Percentiles rank a stretch among this genome's conserved stretches.
Evolutionary conservation across 495 filamentous ascomycete genomes (phyloP).

Genomic region (Podospora appendiculata): DNA sequence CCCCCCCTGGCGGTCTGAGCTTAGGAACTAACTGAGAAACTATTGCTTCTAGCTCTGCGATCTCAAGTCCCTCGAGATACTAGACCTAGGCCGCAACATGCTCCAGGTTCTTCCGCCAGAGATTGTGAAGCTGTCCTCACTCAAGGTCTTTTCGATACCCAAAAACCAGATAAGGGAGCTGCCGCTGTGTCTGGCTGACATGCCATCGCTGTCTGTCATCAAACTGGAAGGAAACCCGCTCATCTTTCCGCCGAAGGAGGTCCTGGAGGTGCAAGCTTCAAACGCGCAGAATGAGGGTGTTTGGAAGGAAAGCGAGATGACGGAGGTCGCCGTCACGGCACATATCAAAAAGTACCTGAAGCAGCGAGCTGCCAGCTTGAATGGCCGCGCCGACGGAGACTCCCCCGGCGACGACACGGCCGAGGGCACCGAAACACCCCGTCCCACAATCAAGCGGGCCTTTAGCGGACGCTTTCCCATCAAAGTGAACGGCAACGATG

Average conservation of each 20-base stretch:
- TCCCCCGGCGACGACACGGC: slow-evolving; percentile 56
- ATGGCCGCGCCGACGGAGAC: slow-evolving; percentile 50
- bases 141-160: slow-evolving; percentile 72
- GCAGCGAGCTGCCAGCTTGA: slow-evolving; percentile 39
- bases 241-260: slow-evolving; percentile 55
- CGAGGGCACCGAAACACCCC: slow-evolving; percentile 64
- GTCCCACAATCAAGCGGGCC: slow-evolving; percentile 61
- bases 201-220: slow-evolving; percentile 78
- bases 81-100: slow-evolving; percentile 84
- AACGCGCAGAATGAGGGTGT: slow-evolving; percentile 36
- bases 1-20: slow-evolving; percentile 2
- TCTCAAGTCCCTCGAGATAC: slow-evolving; percentile 78
- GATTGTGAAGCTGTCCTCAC: slow-evolving; percentile 65
- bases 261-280: slow-evolving; percentile 40
- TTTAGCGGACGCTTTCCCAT: slow-evolving; percentile 78
- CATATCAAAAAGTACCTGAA: slow-evolving; percentile 74
- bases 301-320: slow-evolving; percentile 40
- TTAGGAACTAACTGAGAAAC: slow-evolving; percentile 5
- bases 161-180: slow-evolving; percentile 80
- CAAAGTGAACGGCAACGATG: slow-evolving; percentile 57
- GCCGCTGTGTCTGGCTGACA: slow-evolving; percentile 76
- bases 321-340: slow-evolving; percentile 61
- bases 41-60: slow-evolving; percentile 52
- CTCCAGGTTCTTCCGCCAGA: slow-evolving; percentile 69
- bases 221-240: slow-evolving; percentile 85